Evolutionary conservation across 108 stramenopile species (phyloP).

Genomic region (Schizochytrium sp.): DNA sequence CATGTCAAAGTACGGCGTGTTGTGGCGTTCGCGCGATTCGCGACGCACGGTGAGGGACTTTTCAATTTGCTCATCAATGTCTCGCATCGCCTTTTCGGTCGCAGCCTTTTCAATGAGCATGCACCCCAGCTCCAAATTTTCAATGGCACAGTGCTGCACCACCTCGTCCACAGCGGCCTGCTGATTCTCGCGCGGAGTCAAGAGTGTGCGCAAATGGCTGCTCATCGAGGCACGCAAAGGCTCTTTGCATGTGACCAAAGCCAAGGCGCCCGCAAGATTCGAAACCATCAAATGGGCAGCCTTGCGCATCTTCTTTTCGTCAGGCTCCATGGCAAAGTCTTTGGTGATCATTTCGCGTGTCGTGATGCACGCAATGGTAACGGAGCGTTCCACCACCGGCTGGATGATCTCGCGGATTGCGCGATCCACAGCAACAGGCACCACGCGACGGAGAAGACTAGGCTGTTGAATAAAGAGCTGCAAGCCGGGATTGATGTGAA

Average conservation of each 20-base stretch:
- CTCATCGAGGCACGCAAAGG: slow-evolving; percentile 85
- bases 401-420: slow-evolving; percentile 97
- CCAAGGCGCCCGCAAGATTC: slow-evolving; percentile 90
- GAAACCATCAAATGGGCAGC: slow-evolving; percentile 95
- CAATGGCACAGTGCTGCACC: slow-evolving; percentile 79
- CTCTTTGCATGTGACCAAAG: slow-evolving; percentile 91
- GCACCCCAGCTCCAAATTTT: slow-evolving; percentile 92
- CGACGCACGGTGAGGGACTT: slow-evolving; percentile 57
- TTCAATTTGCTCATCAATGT: slow-evolving; percentile 80
- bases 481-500: slow-evolving; percentile 69
- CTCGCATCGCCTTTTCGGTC: slow-evolving; percentile 90
- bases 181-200: slow-evolving; percentile 44
- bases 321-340: slow-evolving; percentile 96
- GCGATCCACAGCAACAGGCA: slow-evolving; percentile 86
- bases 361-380: slow-evolving; percentile 95
- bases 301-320: slow-evolving; percentile 85
- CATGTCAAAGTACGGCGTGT: slow-evolving; percentile 85
- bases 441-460: slow-evolving; percentile 67
- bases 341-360: slow-evolving; percentile 93
- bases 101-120: slow-evolving; percentile 98
- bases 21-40: slow-evolving; percentile 67
- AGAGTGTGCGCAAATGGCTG: slow-evolving; percentile 79
- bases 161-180: slow-evolving; percentile 75
- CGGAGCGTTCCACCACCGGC: slow-evolving; percentile 92
- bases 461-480: slow-evolving; percentile 43